Evolutionary conservation across 129 eudicot species (phyloP).

Genomic region (Smallanthus sonchifolius): DNA sequence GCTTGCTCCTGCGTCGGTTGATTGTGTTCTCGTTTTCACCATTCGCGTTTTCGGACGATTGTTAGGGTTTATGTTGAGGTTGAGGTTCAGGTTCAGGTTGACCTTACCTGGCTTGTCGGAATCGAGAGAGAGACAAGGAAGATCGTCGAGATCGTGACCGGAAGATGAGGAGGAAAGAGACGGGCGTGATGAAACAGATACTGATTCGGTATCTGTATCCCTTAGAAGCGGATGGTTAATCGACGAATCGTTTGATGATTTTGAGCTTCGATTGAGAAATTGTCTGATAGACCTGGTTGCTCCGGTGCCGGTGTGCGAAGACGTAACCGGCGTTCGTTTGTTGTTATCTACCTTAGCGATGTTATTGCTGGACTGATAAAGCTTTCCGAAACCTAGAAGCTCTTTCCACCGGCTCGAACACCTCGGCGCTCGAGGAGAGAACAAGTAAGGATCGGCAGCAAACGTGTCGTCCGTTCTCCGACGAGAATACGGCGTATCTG

Average conservation of each 20-base stretch:
- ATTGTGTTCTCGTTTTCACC: conserved; percentile 27
- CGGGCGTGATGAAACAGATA: conserved; percentile 55
- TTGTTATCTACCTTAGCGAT: conserved; percentile 31
- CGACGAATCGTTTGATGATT: conserved; percentile 48
- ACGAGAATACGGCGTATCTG: conserved; percentile 49
- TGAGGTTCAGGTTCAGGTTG: background rate
- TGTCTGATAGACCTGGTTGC: conserved; percentile 46
- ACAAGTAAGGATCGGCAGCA: conserved; percentile 50
- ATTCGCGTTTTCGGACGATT: conserved; percentile 44
- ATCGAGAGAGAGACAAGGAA: conserved; percentile 75
- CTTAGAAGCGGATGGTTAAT: conserved; percentile 54
- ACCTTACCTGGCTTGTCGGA: conserved; percentile 36
- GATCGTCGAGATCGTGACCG: conserved; percentile 57
- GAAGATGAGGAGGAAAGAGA: conserved; percentile 75
- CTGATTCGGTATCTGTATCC: conserved; percentile 48
- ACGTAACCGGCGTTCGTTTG: conserved; percentile 30
- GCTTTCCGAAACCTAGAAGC: conserved; percentile 68
- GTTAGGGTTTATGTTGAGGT: conserved; percentile 10
- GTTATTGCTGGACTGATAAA: conserved; percentile 36
- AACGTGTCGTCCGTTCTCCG: conserved; percentile 26
- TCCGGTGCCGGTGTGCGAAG: background rate
- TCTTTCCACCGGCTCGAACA: conserved; percentile 95
- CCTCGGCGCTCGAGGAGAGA: conserved; percentile 84
- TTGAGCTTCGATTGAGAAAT: conserved; percentile 55
- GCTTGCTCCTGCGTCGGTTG: conserved; percentile 19